phyloP scores from a whole-genome alignment of 202 grass and related monocot species.

The Sporobolus alterniflorus region DNA sequence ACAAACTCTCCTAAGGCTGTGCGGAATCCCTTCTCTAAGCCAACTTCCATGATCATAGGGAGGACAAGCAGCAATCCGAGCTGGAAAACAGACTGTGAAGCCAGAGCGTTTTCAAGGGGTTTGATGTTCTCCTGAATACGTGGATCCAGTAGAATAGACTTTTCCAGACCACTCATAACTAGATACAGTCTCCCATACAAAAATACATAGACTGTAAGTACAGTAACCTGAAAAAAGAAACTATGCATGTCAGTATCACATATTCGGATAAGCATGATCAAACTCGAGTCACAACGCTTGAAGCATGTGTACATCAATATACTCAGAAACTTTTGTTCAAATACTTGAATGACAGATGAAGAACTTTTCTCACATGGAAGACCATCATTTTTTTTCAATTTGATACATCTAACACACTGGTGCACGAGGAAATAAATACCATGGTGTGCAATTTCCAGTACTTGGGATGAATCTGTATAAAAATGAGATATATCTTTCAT shows the following conservation, averaged over 20 bases:
- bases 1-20: slow-evolving; percentile 93
- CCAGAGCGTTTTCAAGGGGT: slow-evolving; percentile 91
- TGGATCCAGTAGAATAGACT: slow-evolving; percentile 81
- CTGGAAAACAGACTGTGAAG: slow-evolving; percentile 96
- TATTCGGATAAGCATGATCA: background rate
- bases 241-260: slow-evolving; percentile 26
- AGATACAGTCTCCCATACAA: slow-evolving; percentile 95
- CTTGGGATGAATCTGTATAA: background rate
- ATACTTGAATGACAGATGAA: background rate
- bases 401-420: background rate
- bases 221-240: slow-evolving; percentile 73
- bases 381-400: background rate
- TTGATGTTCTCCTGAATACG: slow-evolving; percentile 69
- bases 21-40: slow-evolving; percentile 96
- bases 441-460: background rate
- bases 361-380: background rate
- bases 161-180: slow-evolving; percentile 94
- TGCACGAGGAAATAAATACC: slow-evolving; percentile 5
- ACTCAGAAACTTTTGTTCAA: background rate
- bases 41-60: slow-evolving; percentile 99
- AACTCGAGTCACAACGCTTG: background rate
- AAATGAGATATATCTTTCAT: background rate
- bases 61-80: slow-evolving; percentile 89
- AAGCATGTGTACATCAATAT: background rate
- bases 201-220: slow-evolving; percentile 95